Percentiles rank a stretch among this genome's conserved stretches.
phyloP scores from a whole-genome alignment of 139 green algal genomes.

The Coelastrella sp. region DNA sequence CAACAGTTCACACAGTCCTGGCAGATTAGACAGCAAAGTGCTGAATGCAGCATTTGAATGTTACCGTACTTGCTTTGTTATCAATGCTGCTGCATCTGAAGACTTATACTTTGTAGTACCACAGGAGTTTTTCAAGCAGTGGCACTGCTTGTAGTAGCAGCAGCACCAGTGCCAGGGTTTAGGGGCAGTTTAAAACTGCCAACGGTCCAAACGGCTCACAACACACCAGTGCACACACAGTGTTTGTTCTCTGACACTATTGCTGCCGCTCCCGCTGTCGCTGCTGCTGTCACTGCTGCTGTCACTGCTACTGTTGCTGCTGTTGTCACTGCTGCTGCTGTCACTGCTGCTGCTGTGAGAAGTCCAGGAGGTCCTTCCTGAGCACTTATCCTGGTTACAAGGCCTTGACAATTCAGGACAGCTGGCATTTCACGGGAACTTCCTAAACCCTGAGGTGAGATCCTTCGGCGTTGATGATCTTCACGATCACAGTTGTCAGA shows the following conservation, averaged over 20 bases:
- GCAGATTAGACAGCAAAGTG: too few relatives aligned
- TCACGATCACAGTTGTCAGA: not conserved
- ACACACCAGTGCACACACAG: too few relatives aligned
- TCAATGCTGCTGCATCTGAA: too few relatives aligned
- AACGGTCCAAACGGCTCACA: too few relatives aligned
- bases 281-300: slow-evolving; percentile 10
- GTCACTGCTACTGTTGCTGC: slow-evolving; percentile 1
- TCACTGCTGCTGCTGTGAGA: not conserved
- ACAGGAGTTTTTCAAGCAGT: too few relatives aligned
- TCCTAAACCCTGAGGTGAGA: not conserved
- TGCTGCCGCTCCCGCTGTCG: not conserved
- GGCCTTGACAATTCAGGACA: not conserved
- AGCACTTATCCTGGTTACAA: slow-evolving; percentile 9
- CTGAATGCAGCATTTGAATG: too few relatives aligned
- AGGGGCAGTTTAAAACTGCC: too few relatives aligned
- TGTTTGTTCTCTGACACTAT: not conserved
- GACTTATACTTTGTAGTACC: too few relatives aligned
- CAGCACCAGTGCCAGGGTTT: too few relatives aligned
- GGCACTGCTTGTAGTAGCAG: too few relatives aligned
- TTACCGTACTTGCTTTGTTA: too few relatives aligned
- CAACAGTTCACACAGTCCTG: too few relatives aligned
- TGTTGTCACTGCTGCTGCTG: not conserved
- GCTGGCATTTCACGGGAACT: not conserved
- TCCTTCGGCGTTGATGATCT: not conserved
- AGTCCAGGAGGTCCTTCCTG: slow-evolving; percentile 8